These are phyloP conservation scores for Aspergillus nidulans DNA, from an alignment of 495 filamentous ascomycete genomes.

Conservation along the genomic window DNA sequence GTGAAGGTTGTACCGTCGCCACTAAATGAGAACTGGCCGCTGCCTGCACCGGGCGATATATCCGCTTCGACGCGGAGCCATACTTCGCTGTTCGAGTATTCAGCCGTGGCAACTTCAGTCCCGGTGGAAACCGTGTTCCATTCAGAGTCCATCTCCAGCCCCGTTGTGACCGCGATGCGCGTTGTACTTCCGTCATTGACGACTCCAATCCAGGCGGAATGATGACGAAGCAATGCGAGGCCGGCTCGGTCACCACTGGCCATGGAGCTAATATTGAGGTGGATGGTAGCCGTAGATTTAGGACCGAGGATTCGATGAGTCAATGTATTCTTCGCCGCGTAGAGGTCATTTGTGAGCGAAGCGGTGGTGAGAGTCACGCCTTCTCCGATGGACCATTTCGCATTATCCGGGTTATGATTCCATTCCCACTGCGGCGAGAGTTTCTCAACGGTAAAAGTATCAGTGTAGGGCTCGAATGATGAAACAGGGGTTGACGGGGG, in stretches of 20 bases:
- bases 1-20: conserved; percentile 42
- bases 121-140: too few species aligned
- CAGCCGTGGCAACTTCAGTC: too few species aligned
- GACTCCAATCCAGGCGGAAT: conserved; percentile 49
- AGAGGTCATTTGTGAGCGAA: conserved; percentile 49
- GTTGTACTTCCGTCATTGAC: conserved; percentile 21
- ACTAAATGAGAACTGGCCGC: conserved; percentile 55
- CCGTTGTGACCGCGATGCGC: too few species aligned
- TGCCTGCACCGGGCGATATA: too few species aligned
- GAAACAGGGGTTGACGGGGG: too few species aligned
- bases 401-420: conserved; percentile 56
- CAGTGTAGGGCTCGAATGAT: too few species aligned
- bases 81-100: too few species aligned
- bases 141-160: too few species aligned
- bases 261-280: conserved; percentile 44
- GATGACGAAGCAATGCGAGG: conserved; percentile 48
- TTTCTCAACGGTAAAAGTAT: too few species aligned
- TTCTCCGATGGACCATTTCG: conserved; percentile 21
- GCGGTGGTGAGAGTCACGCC: conserved; percentile 45
- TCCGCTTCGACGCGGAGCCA: conserved; percentile 43
- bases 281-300: conserved; percentile 40
- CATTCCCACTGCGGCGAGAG: too few species aligned
- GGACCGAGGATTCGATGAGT: conserved; percentile 51
- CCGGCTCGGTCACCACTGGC: conserved; percentile 48
- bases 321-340: conserved; percentile 51